A percentile compares a stretch with the other conserved stretches of the same genome.
Conservation (phyloP, 306 rosid genomes). For the Ochetophila trinervis region DNA sequence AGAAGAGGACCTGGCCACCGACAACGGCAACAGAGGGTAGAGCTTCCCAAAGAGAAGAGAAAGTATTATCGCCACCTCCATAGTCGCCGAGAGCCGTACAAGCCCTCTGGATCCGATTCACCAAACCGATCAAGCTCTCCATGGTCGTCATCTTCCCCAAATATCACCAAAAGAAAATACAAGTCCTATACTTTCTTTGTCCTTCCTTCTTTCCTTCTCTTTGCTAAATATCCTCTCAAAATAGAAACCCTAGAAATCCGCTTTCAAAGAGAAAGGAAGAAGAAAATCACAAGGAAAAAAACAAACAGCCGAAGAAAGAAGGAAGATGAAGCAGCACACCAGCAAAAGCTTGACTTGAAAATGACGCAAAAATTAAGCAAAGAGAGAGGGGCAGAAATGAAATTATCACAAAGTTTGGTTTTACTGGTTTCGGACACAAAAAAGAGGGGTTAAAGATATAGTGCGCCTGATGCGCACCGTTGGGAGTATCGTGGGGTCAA, state of each 20-base stretch:
- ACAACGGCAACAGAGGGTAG: constrained; percentile 95
- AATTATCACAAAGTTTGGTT: neutral
- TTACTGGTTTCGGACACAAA: neutral
- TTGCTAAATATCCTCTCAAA: neutral
- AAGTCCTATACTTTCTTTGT: neutral
- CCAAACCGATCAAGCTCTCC: constrained; percentile 97
- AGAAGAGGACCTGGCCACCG: constrained; percentile 76
- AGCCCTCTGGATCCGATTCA: constrained; percentile 86
- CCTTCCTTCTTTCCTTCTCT: constrained; percentile 20
- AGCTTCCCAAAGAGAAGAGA: constrained; percentile 93
- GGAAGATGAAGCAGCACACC: neutral
- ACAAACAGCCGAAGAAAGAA: neutral
- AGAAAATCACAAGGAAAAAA: neutral
- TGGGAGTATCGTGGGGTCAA: neutral
- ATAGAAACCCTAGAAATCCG: neutral
- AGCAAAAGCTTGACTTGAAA: neutral
- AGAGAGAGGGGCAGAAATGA: neutral
- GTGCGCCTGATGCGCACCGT: constrained; percentile 2
- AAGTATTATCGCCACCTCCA: constrained; percentile 61
- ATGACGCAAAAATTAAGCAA: neutral
- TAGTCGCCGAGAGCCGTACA: constrained; percentile 94
- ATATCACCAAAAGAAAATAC: constrained; percentile 2
- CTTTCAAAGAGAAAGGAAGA: neutral
- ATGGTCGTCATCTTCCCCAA: constrained; percentile 58
- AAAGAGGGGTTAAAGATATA: neutral